Evolutionary conservation across 2,329 filamentous ascomycete species (phyloP).

Genomic region (Cyphellophora europaea): DNA sequence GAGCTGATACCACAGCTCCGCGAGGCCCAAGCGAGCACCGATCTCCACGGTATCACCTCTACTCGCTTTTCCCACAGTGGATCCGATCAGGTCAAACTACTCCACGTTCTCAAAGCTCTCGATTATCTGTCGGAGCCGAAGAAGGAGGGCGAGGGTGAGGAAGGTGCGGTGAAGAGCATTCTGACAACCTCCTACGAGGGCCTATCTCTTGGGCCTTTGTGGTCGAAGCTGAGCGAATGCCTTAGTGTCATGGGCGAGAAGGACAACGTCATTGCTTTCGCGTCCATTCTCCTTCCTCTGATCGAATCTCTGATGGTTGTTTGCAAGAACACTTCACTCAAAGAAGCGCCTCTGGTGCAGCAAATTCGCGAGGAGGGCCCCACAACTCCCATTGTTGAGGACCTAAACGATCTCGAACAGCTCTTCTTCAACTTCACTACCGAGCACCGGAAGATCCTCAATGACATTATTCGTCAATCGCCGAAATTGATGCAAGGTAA

Average conservation of each 20-base stretch:
- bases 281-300: slow-evolving; percentile 84
- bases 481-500: slow-evolving; percentile 83
- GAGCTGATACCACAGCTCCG: slow-evolving; percentile 79
- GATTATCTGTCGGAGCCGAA: slow-evolving; percentile 92
- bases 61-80: slow-evolving; percentile 76
- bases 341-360: slow-evolving; percentile 49
- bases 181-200: slow-evolving; percentile 85
- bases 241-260: slow-evolving; percentile 79
- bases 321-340: slow-evolving; percentile 89
- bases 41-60: slow-evolving; percentile 82
- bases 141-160: slow-evolving; percentile 42
- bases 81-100: slow-evolving; percentile 91
- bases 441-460: slow-evolving; percentile 93
- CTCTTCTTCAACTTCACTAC: slow-evolving; percentile 97
- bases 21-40: slow-evolving; percentile 77
- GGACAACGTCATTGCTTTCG: slow-evolving; percentile 93
- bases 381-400: slow-evolving; percentile 41
- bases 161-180: slow-evolving; percentile 65
- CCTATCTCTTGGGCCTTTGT: slow-evolving; percentile 78
- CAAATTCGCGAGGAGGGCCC: slow-evolving; percentile 62
- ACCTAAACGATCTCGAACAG: slow-evolving; percentile 55
- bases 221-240: slow-evolving; percentile 85
- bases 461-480: slow-evolving; percentile 93
- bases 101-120: slow-evolving; percentile 83
- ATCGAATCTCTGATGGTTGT: slow-evolving; percentile 98